Evolutionary conservation across 345 rosid genomes (phyloP).

Genomic region (Eucalyptus sideroxylon): DNA sequence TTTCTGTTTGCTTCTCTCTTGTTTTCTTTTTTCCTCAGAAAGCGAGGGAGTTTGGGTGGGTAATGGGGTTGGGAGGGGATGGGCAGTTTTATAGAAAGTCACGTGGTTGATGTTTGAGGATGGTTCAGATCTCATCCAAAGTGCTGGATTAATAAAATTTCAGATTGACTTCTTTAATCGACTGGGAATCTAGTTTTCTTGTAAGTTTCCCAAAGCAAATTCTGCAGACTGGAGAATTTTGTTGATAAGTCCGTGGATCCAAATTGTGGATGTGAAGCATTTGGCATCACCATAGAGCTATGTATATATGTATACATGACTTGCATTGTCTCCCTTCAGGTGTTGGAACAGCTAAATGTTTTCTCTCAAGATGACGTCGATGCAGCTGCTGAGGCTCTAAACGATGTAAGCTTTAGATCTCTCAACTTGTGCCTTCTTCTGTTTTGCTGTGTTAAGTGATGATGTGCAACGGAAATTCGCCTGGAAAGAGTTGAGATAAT

Average conservation of each 20-base stretch:
- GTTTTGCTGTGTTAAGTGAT: neutral
- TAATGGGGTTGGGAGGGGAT: neutral
- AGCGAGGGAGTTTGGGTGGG: neutral
- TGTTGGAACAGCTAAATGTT: slow-evolving; percentile 1
- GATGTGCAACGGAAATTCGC: neutral
- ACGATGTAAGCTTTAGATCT: slow-evolving; percentile 47
- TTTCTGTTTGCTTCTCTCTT: neutral
- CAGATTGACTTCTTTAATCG: neutral
- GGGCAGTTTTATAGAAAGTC: neutral
- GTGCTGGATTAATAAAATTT: neutral
- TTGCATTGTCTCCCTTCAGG: no score
- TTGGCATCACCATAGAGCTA: no score
- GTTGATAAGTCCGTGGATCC: neutral
- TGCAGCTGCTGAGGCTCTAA: slow-evolving; percentile 74
- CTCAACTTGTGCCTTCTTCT: neutral
- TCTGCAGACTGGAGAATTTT: neutral
- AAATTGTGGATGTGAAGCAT: neutral
- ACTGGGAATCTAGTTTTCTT: neutral
- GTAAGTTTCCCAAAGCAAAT: neutral
- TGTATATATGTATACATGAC: no score
- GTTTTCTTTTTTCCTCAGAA: neutral
- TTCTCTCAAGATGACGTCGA: slow-evolving; percentile 60
- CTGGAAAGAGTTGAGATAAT: neutral
- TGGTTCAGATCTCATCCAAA: neutral
- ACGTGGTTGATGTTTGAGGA: neutral